Percentiles rank a stretch among this genome's conserved stretches.
These are phyloP conservation scores for Neoarthrinium moseri DNA, from an alignment of 2,329 filamentous ascomycete species.

Conservation along the genomic window DNA sequence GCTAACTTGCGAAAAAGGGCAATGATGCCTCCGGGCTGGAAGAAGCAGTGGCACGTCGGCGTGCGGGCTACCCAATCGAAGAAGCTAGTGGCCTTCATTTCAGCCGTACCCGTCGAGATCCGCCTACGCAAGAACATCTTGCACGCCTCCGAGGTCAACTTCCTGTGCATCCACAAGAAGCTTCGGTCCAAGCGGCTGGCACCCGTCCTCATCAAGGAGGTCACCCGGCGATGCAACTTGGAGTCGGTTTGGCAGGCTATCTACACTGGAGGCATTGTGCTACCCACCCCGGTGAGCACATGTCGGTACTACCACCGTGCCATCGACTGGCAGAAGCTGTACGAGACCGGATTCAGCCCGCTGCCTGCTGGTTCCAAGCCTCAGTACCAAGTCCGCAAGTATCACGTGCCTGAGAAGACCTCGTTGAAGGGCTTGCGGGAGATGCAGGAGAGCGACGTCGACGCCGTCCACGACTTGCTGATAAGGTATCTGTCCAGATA, in stretches of 20 bases:
- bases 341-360: slow-evolving; percentile 91
- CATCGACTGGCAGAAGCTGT: slow-evolving; percentile 93
- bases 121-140: slow-evolving; percentile 75
- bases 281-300: slow-evolving; percentile 89
- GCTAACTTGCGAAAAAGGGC: slow-evolving; percentile 56
- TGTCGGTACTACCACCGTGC: slow-evolving; percentile 95
- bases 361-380: slow-evolving; percentile 82
- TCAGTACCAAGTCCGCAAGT: slow-evolving; percentile 80
- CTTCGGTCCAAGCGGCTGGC: slow-evolving; percentile 88
- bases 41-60: slow-evolving; percentile 90
- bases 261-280: slow-evolving; percentile 83
- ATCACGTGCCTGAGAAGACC: slow-evolving; percentile 74
- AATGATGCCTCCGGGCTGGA: slow-evolving; percentile 92
- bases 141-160: slow-evolving; percentile 91
- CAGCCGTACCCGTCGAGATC: slow-evolving; percentile 82
- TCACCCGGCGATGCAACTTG: slow-evolving; percentile 88
- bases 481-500: slow-evolving; percentile 76
- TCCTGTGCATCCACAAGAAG: slow-evolving; percentile 98
- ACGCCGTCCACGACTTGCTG: slow-evolving; percentile 71
- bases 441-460: slow-evolving; percentile 78
- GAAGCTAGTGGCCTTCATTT: slow-evolving; percentile 89
- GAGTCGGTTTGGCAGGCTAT: slow-evolving; percentile 90
- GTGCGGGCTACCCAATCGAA: slow-evolving; percentile 80
- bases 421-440: slow-evolving; percentile 72
- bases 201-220: slow-evolving; percentile 95